Evolutionary conservation across 805 yeast genomes (phyloP).

Genomic region (Suhomyces sp.): DNA sequence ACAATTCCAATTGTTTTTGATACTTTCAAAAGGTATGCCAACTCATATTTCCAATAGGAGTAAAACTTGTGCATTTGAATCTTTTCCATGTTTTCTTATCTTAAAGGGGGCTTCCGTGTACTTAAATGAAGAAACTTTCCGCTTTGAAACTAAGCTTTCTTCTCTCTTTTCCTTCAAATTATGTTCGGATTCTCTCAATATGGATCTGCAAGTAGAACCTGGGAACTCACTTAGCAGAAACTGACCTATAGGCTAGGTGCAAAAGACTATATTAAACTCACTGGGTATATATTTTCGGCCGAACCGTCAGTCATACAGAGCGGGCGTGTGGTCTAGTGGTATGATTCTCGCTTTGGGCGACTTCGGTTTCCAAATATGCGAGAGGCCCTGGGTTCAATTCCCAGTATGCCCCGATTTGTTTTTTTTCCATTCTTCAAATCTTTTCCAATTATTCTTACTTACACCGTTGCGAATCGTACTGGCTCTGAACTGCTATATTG

Average conservation of each 20-base stretch:
- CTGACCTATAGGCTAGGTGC: neutral
- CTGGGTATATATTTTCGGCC: neutral
- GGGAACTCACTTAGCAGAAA: neutral
- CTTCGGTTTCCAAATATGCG: conserved; percentile 18
- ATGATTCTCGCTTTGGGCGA: conserved; percentile 24
- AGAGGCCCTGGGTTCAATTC: conserved; percentile 36
- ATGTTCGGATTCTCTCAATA: neutral
- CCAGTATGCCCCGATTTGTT: conserved; percentile 28
- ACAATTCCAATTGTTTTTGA: too few relatives aligned
- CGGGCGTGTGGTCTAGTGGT: conserved; percentile 24
- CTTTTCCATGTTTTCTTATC: too few relatives aligned
- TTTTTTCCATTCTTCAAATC: neutral
- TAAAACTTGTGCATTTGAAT: too few relatives aligned
- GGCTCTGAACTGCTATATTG: too few relatives aligned
- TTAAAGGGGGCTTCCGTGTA: too few relatives aligned
- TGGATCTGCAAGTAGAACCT: neutral
- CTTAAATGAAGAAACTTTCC: too few relatives aligned
- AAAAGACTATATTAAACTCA: neutral
- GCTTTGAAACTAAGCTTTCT: neutral
- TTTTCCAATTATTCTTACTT: neutral
- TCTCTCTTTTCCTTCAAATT: neutral
- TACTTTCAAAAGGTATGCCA: too few relatives aligned
- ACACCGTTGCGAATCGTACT: too few relatives aligned
- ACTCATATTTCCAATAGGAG: too few relatives aligned
- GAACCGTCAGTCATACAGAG: neutral